Evolutionary conservation across 1,284 basidiomycete genomes (phyloP), one percentile per base, ranked within the genome.

Genomic region (Irpex sp.): DNA sequence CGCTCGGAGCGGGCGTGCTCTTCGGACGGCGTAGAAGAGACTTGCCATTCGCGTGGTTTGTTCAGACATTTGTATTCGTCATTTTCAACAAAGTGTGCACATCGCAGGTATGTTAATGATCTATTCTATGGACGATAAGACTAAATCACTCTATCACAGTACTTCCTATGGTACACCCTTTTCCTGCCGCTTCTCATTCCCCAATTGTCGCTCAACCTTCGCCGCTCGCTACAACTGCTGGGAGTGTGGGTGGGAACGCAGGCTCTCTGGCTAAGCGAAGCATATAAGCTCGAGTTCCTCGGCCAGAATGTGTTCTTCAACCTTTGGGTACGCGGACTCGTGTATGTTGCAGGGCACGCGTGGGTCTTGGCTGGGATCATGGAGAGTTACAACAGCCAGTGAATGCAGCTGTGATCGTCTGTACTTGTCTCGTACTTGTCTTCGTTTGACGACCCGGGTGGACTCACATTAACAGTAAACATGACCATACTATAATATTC

Each of bases 81-180:
- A 80, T 93, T 0, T 96, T 98, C 81, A 99, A 99, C 77, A 97
- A 98, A 78, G 97, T 99, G 51, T 97, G 95, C 82, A 99, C 97
- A 0, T 97, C 94, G 1, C 94, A 97, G 82, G 93, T 93, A 67
- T 63, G 86, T 77, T 35, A 11, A 58, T 55, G 56, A 60, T 57
- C 26, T 13, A 31, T n/a, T 50, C 58, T 35, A 51, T 6, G 33
- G 31, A 50, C 33, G 4, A 6, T 26, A 9, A 39, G 31, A 47
- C 39, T 43, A 4, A 43, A 3, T 43, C 39, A 43, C 39, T 9
- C 15, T 15, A 3, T n/a, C 49, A 19, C 17, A 99, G 90, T 99
- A 99, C 78, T 99, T 98, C 76, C 82, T 98, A 57, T 99, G 97
- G 97, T 98, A 97, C 73, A 86, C 96, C 5, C 88, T 95, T 65